A percentile compares a stretch with the other conserved stretches of the same genome.
Evolutionary conservation across 1,284 basidiomycete species (phyloP).

Genomic region (Pseudozyma tsukubaensis): DNA sequence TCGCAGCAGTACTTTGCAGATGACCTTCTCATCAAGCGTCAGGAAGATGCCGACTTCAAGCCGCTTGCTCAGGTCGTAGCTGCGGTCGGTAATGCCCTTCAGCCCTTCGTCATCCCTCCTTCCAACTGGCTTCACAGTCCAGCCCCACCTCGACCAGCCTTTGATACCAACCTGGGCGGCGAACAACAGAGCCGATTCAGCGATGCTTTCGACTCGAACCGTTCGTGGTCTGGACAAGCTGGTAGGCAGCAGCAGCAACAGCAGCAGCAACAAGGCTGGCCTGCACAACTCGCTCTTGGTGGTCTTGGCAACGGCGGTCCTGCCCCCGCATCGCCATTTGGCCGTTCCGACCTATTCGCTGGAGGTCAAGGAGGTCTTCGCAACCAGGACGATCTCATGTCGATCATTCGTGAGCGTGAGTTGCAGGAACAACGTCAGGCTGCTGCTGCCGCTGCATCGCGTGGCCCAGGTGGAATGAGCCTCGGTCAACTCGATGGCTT

Average conservation of each 20-base stretch:
- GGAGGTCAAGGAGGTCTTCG: conserved; percentile 33
- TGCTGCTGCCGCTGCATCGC: conserved; percentile 41
- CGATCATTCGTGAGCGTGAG: conserved; percentile 53
- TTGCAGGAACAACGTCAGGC: conserved; percentile 55
- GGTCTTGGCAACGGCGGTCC: conserved; percentile 27
- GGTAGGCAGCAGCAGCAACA: conserved; percentile 39
- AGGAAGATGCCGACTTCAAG: conserved; percentile 67
- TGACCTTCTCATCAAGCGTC: conserved; percentile 85
- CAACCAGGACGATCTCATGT: conserved; percentile 53
- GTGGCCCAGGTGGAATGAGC: conserved; percentile 33
- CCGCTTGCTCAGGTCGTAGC: conserved; percentile 68
- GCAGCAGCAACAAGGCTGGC: too few relatives aligned
- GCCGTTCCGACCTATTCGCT: conserved; percentile 26
- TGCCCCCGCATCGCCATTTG: conserved; percentile 47
- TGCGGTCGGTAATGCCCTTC: conserved; percentile 62
- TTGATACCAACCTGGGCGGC: conserved; percentile 16
- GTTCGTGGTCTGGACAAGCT: conserved; percentile 19
- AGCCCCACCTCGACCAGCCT: conserved; percentile 16
- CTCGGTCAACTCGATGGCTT: conserved; percentile 44
- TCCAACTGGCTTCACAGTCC: conserved; percentile 39
- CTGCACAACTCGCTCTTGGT: conserved; percentile 28
- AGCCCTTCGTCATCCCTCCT: conserved; percentile 69
- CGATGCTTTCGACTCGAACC: conserved; percentile 24
- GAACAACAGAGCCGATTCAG: conserved; percentile 36
- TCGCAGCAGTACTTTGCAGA: conserved; percentile 89